Evolutionary conservation across 2,329 filamentous ascomycete species (phyloP).

Genomic region (Polytolypa hystricis): DNA sequence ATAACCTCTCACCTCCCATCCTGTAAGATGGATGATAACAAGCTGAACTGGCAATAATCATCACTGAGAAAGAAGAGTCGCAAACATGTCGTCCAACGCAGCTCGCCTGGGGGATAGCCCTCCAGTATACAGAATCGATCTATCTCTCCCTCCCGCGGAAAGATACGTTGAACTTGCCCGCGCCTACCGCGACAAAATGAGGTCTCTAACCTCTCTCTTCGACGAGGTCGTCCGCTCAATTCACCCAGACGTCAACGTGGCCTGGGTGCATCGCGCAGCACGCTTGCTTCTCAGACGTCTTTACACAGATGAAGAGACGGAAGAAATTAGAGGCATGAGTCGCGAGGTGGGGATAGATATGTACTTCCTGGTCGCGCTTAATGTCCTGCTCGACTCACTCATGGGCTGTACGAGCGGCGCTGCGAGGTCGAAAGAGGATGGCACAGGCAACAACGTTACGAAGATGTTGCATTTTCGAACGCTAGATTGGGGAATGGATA

Average conservation of each 20-base stretch:
- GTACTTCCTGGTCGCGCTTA: constrained; percentile 51
- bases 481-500: constrained; percentile 46
- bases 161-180: constrained; percentile 41
- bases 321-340: constrained; percentile 50
- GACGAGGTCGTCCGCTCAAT: constrained; percentile 36
- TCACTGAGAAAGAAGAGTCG: no score
- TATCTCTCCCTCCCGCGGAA: constrained; percentile 41
- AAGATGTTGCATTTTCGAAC: constrained; percentile 32
- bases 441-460: constrained; percentile 9
- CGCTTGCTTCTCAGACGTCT: constrained; percentile 41
- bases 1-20: no score
- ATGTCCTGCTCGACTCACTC: constrained; percentile 51
- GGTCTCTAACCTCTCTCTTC: constrained; percentile 38
- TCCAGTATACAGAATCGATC: constrained; percentile 41
- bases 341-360: constrained; percentile 41
- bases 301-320: constrained; percentile 45
- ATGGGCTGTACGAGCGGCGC: constrained; percentile 56
- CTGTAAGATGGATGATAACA: no score
- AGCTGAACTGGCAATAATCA: no score
- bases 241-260: constrained; percentile 16
- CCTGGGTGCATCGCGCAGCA: constrained; percentile 28
- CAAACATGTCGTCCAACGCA: no score
- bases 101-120: constrained; percentile 12
- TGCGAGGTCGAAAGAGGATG: constrained; percentile 15
- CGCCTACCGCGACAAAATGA: constrained; percentile 35